These are phyloP conservation scores for Lathyrus tuberosus DNA, from an alignment of 306 rosid species.

Conservation along the genomic window DNA sequence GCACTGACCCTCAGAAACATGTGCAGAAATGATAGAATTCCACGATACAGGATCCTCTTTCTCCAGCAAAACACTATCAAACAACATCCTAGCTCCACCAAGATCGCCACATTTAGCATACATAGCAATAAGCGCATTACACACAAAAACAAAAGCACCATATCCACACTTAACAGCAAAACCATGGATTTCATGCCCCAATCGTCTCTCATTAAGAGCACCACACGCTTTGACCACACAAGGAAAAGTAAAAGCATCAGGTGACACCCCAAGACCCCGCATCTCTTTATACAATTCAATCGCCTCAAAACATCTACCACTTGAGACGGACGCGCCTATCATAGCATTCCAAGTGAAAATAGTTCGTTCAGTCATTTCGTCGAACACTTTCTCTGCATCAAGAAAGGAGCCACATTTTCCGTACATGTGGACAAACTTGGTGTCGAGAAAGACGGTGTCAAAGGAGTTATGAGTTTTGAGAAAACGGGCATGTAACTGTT, in stretches of 20 bases:
- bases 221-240: conserved; percentile 62
- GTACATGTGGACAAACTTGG: conserved; percentile 66
- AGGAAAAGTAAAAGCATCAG: conserved; percentile 67
- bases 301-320: conserved; percentile 52
- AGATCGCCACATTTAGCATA: conserved; percentile 65
- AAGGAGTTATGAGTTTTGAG: conserved; percentile 41
- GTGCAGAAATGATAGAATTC: conserved; percentile 73
- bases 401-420: conserved; percentile 58
- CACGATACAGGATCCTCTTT: conserved; percentile 66
- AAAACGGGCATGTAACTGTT: conserved; percentile 68
- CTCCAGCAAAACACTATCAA: conserved; percentile 48
- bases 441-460: conserved; percentile 53
- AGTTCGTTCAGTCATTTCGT: conserved; percentile 54
- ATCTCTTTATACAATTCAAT: conserved; percentile 58
- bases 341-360: conserved; percentile 79
- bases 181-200: conserved; percentile 69
- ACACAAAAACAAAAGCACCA: conserved; percentile 50
- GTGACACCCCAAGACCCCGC: conserved; percentile 48
- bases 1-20: conserved; percentile 51
- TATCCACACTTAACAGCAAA: conserved; percentile 65
- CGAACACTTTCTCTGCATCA: conserved; percentile 62
- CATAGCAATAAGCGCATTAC: conserved; percentile 71
- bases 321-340: conserved; percentile 66
- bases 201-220: conserved; percentile 30
- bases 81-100: conserved; percentile 54